phyloP scores from a whole-genome alignment of 495 filamentous ascomycete species.

The Filosporella fistucella region DNA sequence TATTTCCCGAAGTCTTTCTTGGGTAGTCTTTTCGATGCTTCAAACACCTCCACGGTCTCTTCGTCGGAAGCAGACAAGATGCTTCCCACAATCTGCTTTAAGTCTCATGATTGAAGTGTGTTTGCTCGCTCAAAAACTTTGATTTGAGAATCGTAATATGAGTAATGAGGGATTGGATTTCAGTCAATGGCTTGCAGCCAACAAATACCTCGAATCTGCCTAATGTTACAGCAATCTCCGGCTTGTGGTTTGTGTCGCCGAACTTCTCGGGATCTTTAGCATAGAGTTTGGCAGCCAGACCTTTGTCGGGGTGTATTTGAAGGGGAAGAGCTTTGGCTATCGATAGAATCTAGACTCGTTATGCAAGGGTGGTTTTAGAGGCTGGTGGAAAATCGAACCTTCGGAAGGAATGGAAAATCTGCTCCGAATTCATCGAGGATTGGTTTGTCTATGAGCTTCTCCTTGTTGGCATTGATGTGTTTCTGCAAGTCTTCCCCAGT shows the following conservation, averaged over 20 bases:
- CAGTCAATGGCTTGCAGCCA: constrained; percentile 63
- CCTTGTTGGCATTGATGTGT: constrained; percentile 58
- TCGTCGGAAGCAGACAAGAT: constrained; percentile 51
- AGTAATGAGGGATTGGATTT: constrained; percentile 57
- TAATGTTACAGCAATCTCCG: constrained; percentile 74
- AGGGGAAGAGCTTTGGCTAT: constrained; percentile 75
- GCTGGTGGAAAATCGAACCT: constrained; percentile 33
- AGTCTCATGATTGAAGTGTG: constrained; percentile 52
- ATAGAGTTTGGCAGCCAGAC: constrained; percentile 59
- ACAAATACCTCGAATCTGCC: constrained; percentile 77
- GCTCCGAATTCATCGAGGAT: constrained; percentile 59
- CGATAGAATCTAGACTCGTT: constrained; percentile 54
- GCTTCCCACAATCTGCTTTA: constrained; percentile 54
- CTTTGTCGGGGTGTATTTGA: constrained; percentile 74
- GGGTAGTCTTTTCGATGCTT: constrained; percentile 42
- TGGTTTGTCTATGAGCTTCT: constrained; percentile 58
- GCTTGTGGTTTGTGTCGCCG: constrained; percentile 74
- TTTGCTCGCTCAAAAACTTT: constrained; percentile 38
- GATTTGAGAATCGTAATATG: constrained; percentile 38
- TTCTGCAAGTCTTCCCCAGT: constrained; percentile 62
- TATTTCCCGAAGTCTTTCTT: constrained; percentile 46
- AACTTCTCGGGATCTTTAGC: constrained; percentile 58
- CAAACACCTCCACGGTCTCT: constrained; percentile 43
- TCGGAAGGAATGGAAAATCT: constrained; percentile 71
- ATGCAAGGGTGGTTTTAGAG: background rate